Percentiles rank a stretch among this genome's conserved stretches.
These are phyloP conservation scores for Huiozyma naganishii DNA, from an alignment of 805 yeast species.

Conservation along the genomic window DNA sequence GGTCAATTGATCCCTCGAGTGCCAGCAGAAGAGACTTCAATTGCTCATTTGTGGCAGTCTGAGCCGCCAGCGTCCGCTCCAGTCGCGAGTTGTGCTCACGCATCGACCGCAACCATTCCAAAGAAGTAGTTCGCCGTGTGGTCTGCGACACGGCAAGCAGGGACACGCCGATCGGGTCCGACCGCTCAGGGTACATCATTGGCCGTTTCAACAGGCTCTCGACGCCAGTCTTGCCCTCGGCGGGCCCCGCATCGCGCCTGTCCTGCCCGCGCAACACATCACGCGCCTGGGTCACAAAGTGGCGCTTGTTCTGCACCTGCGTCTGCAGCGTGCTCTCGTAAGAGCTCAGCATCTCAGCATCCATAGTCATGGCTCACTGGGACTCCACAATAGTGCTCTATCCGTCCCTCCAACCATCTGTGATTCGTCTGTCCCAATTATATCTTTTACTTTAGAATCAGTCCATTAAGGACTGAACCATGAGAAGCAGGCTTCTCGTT, in stretches of 20 bases:
- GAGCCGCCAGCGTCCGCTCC: not conserved
- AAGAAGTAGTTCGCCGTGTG: conserved; percentile 10
- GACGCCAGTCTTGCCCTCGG: conserved; percentile 8
- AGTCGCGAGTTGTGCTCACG: not conserved
- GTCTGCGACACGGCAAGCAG: conserved; percentile 11
- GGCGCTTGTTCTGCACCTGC: conserved; percentile 19
- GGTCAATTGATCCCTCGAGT: too few species aligned
- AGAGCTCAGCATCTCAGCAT: conserved; percentile 6
- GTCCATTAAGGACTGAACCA: not conserved
- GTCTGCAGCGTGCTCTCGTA: conserved; percentile 15
- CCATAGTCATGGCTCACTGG: not conserved
- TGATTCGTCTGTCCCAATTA: too few species aligned
- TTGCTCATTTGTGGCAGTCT: too few species aligned
- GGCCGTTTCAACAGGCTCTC: conserved; percentile 15
- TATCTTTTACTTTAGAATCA: too few species aligned
- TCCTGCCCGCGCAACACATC: conserved; percentile 5
- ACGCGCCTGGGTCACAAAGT: conserved; percentile 18
- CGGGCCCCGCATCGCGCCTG: not conserved
- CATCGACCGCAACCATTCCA: conserved; percentile 7
- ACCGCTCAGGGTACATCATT: conserved; percentile 22
- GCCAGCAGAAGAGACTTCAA: too few species aligned
- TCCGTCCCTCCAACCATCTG: too few species aligned
- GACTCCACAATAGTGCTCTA: not conserved
- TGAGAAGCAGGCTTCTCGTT: not conserved
- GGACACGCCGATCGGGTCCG: conserved; percentile 25